A percentile compares a stretch with the other conserved stretches of the same genome.
Conservation (phyloP, 768 basidiomycete species). For the Leucocoprinus leucothites region DNA sequence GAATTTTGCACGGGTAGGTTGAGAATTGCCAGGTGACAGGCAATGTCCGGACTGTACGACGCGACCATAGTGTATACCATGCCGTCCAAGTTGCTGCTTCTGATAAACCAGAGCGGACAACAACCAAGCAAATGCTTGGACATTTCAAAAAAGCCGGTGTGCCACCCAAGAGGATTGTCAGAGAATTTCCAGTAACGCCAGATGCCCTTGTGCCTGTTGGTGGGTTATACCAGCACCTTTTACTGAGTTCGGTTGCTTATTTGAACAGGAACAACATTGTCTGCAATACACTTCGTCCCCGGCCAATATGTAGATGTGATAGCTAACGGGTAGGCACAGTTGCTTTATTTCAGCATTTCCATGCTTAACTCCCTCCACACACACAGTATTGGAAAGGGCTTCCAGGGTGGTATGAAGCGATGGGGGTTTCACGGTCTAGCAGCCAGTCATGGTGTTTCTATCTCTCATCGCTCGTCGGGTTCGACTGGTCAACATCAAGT, state of each 20-base stretch:
- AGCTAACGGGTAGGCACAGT: constrained; percentile 74
- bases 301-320: constrained; percentile 94
- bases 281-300: constrained; percentile 93
- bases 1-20: constrained; percentile 41
- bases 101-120: constrained; percentile 67
- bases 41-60: constrained; percentile 62
- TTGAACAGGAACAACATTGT: constrained; percentile 74
- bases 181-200: constrained; percentile 83
- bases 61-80: constrained; percentile 73
- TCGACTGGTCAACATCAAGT: constrained; percentile 96
- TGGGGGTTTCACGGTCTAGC: constrained; percentile 90
- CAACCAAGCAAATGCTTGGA: constrained; percentile 78
- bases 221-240: constrained; percentile 32
- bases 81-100: constrained; percentile 93
- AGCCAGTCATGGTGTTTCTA: constrained; percentile 94
- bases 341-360: background rate
- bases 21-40: constrained; percentile 90
- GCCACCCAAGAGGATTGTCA: constrained; percentile 77
- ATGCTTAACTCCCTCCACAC: background rate
- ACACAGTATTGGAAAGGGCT: constrained; percentile 91
- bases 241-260: background rate
- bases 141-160: constrained; percentile 87
- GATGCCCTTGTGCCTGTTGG: constrained; percentile 92
- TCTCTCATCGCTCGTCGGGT: constrained; percentile 90
- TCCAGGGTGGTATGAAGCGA: constrained; percentile 95